Conservation (phyloP, 2,329 filamentous ascomycete species). For the Nakataea oryzae region DNA sequence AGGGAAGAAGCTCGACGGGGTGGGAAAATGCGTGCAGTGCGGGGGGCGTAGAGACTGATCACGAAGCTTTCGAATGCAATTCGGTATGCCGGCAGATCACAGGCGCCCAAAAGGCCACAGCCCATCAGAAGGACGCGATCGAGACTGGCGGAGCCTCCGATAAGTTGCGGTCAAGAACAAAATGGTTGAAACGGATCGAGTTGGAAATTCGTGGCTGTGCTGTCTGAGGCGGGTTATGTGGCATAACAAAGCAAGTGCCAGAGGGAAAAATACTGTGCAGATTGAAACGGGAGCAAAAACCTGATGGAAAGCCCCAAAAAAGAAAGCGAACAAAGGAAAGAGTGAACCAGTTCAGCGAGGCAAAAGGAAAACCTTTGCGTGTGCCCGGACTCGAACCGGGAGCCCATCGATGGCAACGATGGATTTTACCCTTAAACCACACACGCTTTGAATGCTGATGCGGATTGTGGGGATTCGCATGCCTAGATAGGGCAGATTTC, state of each 20-base stretch:
- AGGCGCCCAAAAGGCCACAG: too few species aligned
- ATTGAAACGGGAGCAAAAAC: too few species aligned
- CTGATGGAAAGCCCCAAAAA: too few species aligned
- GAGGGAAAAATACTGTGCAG: background rate
- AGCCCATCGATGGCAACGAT: constrained; percentile 42
- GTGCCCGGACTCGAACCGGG: constrained; percentile 2
- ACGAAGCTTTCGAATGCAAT: too few species aligned
- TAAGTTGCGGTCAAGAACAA: too few species aligned
- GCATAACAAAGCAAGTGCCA: background rate
- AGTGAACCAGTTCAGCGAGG: background rate
- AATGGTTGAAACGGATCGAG: background rate
- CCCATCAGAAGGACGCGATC: too few species aligned
- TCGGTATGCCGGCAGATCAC: too few species aligned
- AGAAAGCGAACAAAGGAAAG: background rate
- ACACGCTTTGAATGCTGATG: background rate
- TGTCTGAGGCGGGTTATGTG: too few species aligned
- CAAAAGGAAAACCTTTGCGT: background rate
- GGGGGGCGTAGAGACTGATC: background rate
- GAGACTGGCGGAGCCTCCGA: too few species aligned
- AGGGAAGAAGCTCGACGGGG: background rate
- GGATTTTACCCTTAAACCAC: constrained; percentile 44
- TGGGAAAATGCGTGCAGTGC: background rate
- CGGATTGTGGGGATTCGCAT: too few species aligned
- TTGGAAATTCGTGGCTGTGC: background rate
- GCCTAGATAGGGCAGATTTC: background rate